Evolutionary conservation across 192 early-diverging fungal genomes (phyloP).

Genomic region (Entophlyctis luteolus): DNA sequence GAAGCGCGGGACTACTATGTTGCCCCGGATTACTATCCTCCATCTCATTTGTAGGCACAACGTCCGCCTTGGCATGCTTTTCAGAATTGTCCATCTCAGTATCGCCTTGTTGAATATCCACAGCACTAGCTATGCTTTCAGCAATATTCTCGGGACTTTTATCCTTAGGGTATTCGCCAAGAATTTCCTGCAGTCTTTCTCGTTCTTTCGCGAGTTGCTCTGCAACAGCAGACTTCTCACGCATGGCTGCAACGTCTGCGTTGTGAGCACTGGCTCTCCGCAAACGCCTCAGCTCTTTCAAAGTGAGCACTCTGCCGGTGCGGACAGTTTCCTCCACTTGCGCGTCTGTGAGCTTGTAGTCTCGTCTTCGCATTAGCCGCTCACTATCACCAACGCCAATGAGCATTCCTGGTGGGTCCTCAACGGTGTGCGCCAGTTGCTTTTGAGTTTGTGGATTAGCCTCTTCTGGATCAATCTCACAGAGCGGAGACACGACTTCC

Average conservation of each 20-base stretch:
- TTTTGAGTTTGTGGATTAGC: too few species aligned
- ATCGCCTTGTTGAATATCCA: slow-evolving; percentile 23
- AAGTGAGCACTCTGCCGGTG: slow-evolving; percentile 36
- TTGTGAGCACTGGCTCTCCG: too few species aligned
- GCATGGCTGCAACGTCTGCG: neutral
- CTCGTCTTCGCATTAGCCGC: slow-evolving; percentile 28
- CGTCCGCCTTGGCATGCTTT: neutral
- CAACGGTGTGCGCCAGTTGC: neutral
- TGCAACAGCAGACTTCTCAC: neutral
- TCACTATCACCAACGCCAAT: too few species aligned
- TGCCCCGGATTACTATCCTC: slow-evolving; percentile 25
- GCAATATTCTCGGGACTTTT: neutral
- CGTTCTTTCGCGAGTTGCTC: slow-evolving; percentile 14
- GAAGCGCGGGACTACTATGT: too few species aligned
- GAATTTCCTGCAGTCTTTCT: slow-evolving; percentile 2
- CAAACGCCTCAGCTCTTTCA: slow-evolving; percentile 38
- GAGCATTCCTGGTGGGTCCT: too few species aligned
- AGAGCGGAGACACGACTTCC: too few species aligned
- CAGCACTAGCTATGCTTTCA: neutral
- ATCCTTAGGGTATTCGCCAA: neutral
- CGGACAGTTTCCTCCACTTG: slow-evolving; percentile 47
- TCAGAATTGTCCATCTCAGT: neutral
- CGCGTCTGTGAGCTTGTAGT: slow-evolving; percentile 46
- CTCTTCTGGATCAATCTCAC: too few species aligned
- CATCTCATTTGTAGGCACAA: neutral